A percentile compares a stretch with the other conserved stretches of the same genome.
Evolutionary conservation across 2,329 filamentous ascomycete species (phyloP).

Genomic region (Phialophora chinensis): DNA sequence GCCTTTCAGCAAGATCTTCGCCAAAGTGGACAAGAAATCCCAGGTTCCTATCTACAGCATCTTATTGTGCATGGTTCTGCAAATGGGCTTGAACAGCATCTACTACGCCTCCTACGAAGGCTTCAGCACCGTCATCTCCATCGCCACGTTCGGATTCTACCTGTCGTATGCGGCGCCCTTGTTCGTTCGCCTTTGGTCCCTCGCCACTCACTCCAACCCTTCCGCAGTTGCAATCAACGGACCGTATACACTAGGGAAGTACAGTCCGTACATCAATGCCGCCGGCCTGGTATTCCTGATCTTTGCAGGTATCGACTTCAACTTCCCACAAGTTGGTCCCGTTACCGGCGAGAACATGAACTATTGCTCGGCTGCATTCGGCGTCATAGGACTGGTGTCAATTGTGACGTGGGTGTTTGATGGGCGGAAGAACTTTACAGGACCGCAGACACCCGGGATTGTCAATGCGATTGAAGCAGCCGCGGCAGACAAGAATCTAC

Average conservation of each 20-base stretch:
- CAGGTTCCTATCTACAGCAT: constrained; percentile 54
- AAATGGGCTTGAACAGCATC: constrained; percentile 61
- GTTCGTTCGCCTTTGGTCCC: constrained; percentile 56
- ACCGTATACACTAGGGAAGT: constrained; percentile 51
- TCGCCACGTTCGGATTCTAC: constrained; percentile 65
- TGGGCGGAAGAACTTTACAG: constrained; percentile 47
- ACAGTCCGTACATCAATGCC: constrained; percentile 54
- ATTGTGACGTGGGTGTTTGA: constrained; percentile 41
- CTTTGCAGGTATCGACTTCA: constrained; percentile 63
- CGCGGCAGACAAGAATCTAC: background rate
- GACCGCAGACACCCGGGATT: constrained; percentile 27
- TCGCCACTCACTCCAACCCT: constrained; percentile 52
- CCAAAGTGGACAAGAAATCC: constrained; percentile 48
- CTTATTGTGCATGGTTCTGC: constrained; percentile 59
- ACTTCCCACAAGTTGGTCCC: constrained; percentile 59
- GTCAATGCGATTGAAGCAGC: constrained; percentile 23
- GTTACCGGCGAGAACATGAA: constrained; percentile 63
- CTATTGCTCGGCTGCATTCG: constrained; percentile 60
- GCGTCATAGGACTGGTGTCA: constrained; percentile 59
- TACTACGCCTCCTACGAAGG: constrained; percentile 62
- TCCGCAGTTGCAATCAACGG: constrained; percentile 48
- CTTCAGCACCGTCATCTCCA: constrained; percentile 63
- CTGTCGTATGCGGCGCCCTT: constrained; percentile 64
- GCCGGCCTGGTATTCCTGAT: constrained; percentile 59
- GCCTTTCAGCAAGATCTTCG: constrained; percentile 51